Percentiles rank a stretch among this genome's conserved stretches.
These are phyloP conservation scores for Pseudogymnoascus sp. DNA, from an alignment of 2,329 filamentous ascomycete genomes.

Conservation along the genomic window DNA sequence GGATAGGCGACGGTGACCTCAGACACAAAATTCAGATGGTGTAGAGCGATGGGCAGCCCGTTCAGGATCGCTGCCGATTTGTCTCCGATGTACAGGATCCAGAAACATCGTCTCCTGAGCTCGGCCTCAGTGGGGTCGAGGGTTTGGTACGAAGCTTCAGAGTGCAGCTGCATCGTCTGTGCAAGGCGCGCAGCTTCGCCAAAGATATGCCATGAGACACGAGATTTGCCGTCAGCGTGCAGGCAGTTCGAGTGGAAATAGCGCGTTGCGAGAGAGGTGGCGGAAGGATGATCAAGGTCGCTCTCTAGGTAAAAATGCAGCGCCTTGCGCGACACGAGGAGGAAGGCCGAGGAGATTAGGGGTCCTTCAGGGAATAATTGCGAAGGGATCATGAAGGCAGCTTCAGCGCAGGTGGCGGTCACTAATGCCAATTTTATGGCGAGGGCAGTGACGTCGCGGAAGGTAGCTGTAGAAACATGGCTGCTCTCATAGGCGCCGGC, in stretches of 20 bases:
- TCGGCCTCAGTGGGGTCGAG: slow-evolving; percentile 32
- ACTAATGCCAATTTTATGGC: slow-evolving; percentile 31
- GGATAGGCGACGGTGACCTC: slow-evolving; percentile 32
- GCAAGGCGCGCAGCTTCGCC: slow-evolving; percentile 36
- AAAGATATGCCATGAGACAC: slow-evolving; percentile 39
- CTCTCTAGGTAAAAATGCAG: slow-evolving; percentile 34
- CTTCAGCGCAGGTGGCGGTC: slow-evolving; percentile 37
- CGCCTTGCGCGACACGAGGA: slow-evolving; percentile 33
- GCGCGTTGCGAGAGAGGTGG: slow-evolving; percentile 36
- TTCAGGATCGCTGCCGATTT: slow-evolving; percentile 23
- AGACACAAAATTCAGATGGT: slow-evolving; percentile 35
- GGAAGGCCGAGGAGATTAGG: slow-evolving; percentile 24
- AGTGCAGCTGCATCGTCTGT: slow-evolving; percentile 37
- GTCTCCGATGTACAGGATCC: slow-evolving; percentile 14
- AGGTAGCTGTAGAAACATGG: not conserved
- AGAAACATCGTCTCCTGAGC: slow-evolving; percentile 13
- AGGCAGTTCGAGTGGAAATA: slow-evolving; percentile 40
- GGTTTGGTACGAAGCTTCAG: slow-evolving; percentile 32
- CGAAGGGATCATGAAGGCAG: slow-evolving; percentile 34
- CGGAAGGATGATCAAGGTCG: slow-evolving; percentile 36
- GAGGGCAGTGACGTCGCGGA: not conserved
- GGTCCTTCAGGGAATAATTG: slow-evolving; percentile 34
- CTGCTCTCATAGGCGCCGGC: not conserved
- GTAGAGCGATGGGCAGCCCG: slow-evolving; percentile 36
- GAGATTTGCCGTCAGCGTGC: slow-evolving; percentile 36